These are phyloP conservation scores for Helotiales sp. DNA, from an alignment of 2,329 filamentous ascomycete species.

Conservation along the genomic window DNA sequence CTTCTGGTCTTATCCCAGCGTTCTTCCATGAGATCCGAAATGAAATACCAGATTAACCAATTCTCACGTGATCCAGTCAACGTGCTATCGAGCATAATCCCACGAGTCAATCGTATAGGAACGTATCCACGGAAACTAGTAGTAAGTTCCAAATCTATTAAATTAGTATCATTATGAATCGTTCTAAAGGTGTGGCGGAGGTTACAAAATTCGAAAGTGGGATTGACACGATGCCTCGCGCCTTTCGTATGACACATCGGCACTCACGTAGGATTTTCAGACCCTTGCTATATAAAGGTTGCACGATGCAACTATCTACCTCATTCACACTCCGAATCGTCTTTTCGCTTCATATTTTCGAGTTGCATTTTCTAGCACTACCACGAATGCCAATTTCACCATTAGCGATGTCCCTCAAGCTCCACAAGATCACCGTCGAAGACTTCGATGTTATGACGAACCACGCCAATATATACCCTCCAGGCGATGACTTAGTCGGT, in stretches of 20 bases:
- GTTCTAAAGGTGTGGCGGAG: not conserved
- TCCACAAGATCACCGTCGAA: conserved; percentile 9
- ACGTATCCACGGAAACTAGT: no score
- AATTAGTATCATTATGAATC: not conserved
- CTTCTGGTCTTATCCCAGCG: no score
- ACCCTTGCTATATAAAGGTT: not conserved
- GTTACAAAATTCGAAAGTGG: not conserved
- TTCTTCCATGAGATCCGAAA: no score
- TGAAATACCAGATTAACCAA: no score
- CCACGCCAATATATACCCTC: conserved; percentile 21
- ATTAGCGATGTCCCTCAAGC: conserved; percentile 19
- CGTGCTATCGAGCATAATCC: not conserved
- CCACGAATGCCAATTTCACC: not conserved
- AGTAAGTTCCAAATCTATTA: not conserved
- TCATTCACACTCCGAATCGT: not conserved
- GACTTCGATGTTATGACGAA: conserved; percentile 23
- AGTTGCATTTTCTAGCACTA: not conserved
- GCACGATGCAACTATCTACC: not conserved
- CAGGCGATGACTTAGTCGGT: conserved; percentile 26
- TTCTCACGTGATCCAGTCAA: no score
- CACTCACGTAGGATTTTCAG: not conserved
- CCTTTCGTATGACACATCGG: conserved; percentile 9
- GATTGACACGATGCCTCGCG: not conserved
- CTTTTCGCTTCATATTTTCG: not conserved
- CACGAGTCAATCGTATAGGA: no score